Conservation (phyloP, 2,329 filamentous ascomycete species). For the Ophiostoma pallidulum region DNA sequence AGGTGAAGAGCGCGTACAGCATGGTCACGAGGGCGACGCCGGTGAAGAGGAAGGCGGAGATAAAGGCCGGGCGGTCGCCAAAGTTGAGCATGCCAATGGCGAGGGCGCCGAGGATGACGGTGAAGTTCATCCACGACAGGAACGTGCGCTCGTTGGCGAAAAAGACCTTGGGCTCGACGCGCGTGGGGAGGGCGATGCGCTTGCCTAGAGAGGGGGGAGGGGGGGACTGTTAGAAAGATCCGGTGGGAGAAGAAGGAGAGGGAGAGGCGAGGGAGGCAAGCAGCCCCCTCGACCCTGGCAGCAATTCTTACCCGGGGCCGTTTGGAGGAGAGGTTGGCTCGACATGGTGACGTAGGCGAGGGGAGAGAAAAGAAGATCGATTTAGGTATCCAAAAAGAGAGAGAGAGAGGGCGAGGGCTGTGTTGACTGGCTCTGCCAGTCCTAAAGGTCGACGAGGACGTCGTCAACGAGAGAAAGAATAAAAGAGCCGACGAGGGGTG, state of each 20-base stretch:
- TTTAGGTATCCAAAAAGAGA: not conserved
- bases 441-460: not conserved
- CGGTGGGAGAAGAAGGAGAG: conserved; percentile 2
- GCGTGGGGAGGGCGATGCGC: conserved; percentile 93
- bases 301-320: conserved; percentile 72
- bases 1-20: conserved; percentile 89
- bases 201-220: conserved; percentile 56
- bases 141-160: conserved; percentile 99
- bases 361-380: not conserved
- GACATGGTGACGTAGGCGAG: conserved; percentile 56
- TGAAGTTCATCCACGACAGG: conserved; percentile 99
- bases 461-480: too few species aligned
- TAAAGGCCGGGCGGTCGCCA: conserved; percentile 86
- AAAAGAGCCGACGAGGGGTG: too few species aligned
- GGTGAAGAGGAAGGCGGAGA: conserved; percentile 89
- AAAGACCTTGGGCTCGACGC: conserved; percentile 99
- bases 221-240: not conserved
- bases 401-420: not conserved
- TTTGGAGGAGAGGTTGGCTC: conserved; percentile 90
- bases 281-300: too few species aligned
- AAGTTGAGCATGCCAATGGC: conserved; percentile 98
- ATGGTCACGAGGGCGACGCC: conserved; percentile 89
- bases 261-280: too few species aligned
- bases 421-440: too few species aligned
- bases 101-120: conserved; percentile 91